Evolutionary conservation across 306 rosid species (phyloP), one percentile per base, ranked within the genome.

Genomic region (Vicia faba): DNA sequence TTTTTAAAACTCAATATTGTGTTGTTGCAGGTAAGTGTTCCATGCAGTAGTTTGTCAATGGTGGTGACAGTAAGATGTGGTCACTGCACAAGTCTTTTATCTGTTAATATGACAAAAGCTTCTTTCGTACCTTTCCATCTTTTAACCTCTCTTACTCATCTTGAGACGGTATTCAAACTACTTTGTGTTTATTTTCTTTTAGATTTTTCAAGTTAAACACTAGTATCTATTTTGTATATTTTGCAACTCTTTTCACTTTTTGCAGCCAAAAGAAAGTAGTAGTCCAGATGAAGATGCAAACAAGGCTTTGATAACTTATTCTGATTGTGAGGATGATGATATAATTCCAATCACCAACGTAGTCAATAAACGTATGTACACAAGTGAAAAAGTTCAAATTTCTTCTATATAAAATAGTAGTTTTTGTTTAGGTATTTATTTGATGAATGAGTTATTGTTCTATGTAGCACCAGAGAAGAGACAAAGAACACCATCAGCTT

Each of bases 401-500:
- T 16, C 25, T 48, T 8, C 1, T 4, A 6, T 15, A 5, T 8
- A 48, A 48, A 33, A 33, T 33, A 33, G 9, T 33, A 33, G 38
- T 33, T 7, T 33, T 33, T 33, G 9, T 7, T 33, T 33, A 0
- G 2, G 1, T 82, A 0, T 19, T 26, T 53, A 31, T 7, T 63
- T 56, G 46, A 26, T 55, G 54, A 49, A 31, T 76, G 72, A 12
- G 55, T 25, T 11, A 55, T 57, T 44, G 9, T 16, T 61, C 12
- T 54, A 19, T 60, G 66, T 73, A 89, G 98, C 96, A 38, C 96
- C 98, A 11, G 96, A 89, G 86, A 92, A 88, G 82, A 89, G 96
- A 77, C 93, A 92, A 65, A 41, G 98, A 87, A 88, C 96, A 62
- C 98, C 98, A 8, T 89, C 98, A 64, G 98, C 98, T 33, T 92